Evolutionary conservation across 768 basidiomycete species (phyloP), one percentile per base, ranked within the genome.

Genomic region (Phanerodontia chrysosporium): DNA sequence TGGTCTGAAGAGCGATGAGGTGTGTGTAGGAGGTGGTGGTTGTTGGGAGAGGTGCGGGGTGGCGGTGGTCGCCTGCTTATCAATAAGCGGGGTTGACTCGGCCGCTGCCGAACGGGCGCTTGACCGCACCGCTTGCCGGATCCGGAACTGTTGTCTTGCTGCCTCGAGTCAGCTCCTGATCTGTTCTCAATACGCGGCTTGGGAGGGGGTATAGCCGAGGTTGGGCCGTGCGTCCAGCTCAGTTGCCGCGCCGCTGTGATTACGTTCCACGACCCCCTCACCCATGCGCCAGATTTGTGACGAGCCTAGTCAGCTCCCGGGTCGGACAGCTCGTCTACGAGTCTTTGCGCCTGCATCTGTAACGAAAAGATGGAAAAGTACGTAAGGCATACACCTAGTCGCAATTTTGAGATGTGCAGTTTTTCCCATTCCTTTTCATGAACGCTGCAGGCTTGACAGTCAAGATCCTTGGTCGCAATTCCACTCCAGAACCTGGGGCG

Each of bases 31-130:
- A 53, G 61, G 49, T 35, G 60, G 53, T 64, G 64, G 64, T 62
- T 58, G 64, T 59, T 64, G 61, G 49, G 51, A 51, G 59, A 58
- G 62, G 58, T 51, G 60, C 24, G 58, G 18, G 25, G 51, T 36
- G 57, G 60, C 39, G 64, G 36, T 13, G 51, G 25, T 45, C 44
- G 44, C 24, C 14, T 32, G 45, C 62, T 64, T 64, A 64, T 64
- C 59, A 60, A 61, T 52, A 39, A 57, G 32, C 29, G 49, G 52
- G 36, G 52, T 32, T 53, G 52, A 53, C 52, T 53, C 52, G 52
- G 52, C 10, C 52, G 52, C 52, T 24, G 52, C 52, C 52, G 52
- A 25, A 32, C 10, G 36, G 29, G 52, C 52, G 52, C n/a, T 22
- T 53, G 39, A 9, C 32, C 18, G 39, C 39, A 42, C 39, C 39